Percentiles rank a stretch among this genome's conserved stretches.
phyloP scores from a whole-genome alignment of 208 protist species.

The Wallacemonas sp. region DNA sequence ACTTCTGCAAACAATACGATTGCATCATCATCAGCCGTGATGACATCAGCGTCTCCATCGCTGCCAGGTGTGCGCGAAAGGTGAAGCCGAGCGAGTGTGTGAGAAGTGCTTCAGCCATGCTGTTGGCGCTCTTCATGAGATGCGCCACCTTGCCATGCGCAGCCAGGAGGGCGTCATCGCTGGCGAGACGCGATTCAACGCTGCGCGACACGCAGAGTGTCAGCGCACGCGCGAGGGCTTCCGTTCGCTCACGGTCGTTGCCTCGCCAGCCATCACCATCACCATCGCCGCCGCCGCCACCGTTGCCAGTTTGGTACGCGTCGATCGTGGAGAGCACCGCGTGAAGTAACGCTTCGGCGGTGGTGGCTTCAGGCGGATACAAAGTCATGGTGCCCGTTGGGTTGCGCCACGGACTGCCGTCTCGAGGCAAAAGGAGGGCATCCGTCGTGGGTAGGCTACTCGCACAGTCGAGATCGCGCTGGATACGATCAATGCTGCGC shows the following conservation, averaged over 20 bases:
- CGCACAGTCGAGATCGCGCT: not conserved
- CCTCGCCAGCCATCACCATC: not conserved
- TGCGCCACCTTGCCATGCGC: slow-evolving; percentile 27
- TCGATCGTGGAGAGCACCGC: too few species aligned
- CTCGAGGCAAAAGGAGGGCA: not conserved
- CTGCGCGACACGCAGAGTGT: slow-evolving; percentile 1
- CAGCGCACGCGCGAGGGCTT: not conserved
- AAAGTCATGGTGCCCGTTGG: not conserved
- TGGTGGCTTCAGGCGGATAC: slow-evolving; percentile 8
- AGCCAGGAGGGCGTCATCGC: slow-evolving; percentile 30
- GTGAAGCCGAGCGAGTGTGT: slow-evolving; percentile 33
- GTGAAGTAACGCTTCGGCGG: not conserved
- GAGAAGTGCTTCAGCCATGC: slow-evolving; percentile 45
- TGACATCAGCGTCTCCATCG: slow-evolving; percentile 42
- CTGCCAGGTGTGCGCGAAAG: slow-evolving; percentile 29
- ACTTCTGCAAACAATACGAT: slow-evolving; percentile 47
- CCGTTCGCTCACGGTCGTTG: not conserved
- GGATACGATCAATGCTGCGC: not conserved
- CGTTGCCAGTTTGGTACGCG: too few species aligned
- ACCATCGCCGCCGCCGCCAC: too few species aligned
- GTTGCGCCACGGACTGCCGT: slow-evolving; percentile 10
- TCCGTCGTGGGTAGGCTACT: slow-evolving; percentile 1
- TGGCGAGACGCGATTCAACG: slow-evolving; percentile 7
- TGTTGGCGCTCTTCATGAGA: slow-evolving; percentile 50
- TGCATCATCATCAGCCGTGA: slow-evolving; percentile 20